phyloP scores from a whole-genome alignment of 1,284 basidiomycete species.

The Amylostereum areolatum region DNA sequence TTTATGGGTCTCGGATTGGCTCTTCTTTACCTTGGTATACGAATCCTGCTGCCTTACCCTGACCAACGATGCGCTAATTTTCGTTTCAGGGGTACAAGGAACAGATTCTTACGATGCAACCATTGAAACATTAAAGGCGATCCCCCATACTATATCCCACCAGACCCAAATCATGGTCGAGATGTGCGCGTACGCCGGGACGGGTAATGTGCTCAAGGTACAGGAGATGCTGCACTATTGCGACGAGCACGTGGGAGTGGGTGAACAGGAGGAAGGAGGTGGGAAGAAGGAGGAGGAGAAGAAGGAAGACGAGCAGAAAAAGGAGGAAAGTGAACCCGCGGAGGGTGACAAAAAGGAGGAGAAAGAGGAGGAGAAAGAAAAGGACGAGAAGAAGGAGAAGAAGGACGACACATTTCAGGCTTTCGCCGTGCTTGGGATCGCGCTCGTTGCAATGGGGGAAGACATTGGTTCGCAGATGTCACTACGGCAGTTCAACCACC shows the following conservation, averaged over 20 bases:
- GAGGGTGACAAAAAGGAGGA: slow-evolving; percentile 53
- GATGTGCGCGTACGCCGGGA: slow-evolving; percentile 92
- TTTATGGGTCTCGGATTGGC: slow-evolving; percentile 91
- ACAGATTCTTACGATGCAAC: slow-evolving; percentile 93
- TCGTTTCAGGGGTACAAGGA: slow-evolving; percentile 40
- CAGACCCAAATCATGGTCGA: slow-evolving; percentile 92
- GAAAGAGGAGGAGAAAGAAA: slow-evolving; percentile 41
- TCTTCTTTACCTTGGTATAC: slow-evolving; percentile 81
- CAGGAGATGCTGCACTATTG: slow-evolving; percentile 93
- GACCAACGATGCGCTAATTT: slow-evolving; percentile 1
- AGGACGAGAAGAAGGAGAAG: slow-evolving; percentile 35
- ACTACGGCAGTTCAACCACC: slow-evolving; percentile 88
- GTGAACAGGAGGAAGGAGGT: slow-evolving; percentile 1
- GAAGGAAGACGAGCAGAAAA: slow-evolving; percentile 44
- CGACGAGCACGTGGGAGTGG: slow-evolving; percentile 75
- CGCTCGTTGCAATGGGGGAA: slow-evolving; percentile 97
- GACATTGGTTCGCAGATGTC: slow-evolving; percentile 98
- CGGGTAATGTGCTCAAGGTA: slow-evolving; percentile 93
- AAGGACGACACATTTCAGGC: slow-evolving; percentile 85
- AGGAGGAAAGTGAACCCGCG: slow-evolving; percentile 51
- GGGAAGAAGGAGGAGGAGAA: slow-evolving; percentile 41
- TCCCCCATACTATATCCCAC: slow-evolving; percentile 89
- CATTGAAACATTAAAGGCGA: slow-evolving; percentile 91
- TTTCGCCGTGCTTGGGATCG: slow-evolving; percentile 92
- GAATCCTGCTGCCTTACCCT: background rate